Base-by-base conservation (phyloP, 2,329 filamentous ascomycete species). In the Aspergillus tamarii region DNA sequence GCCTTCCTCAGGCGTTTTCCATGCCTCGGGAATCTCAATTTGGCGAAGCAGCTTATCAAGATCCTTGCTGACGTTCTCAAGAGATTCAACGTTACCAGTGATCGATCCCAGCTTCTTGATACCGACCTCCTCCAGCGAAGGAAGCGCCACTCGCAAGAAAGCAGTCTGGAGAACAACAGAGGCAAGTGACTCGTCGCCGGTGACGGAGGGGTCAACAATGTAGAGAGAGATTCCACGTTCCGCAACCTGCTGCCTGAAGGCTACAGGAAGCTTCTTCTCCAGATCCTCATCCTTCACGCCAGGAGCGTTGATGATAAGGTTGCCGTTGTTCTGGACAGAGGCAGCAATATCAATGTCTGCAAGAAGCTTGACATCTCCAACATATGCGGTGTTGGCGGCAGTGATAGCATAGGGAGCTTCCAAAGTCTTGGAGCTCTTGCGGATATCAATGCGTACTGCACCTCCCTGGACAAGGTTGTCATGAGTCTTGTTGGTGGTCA, bases 201-300 rank as follows among this genome's bases (percentile, higher is more conserved):
- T 89, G 57, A 84, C 84, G 1, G 89, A 83, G 7, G 90, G 84
- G 75, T 99, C 93, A 16, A 98, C 78, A 39, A 96, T 81, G 70
- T 89, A 91, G 41, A 99, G 84, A 66, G 89, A 82, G 39, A 94
- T 82, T 39, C 85, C 84, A 78, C 91, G 92, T 72, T 88, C 84
- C 60, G 88, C 87, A 57, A 97, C 80, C 16, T 85, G 83, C 78
- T 91, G 92, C 74, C 91, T 89, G 67, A 95, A 87, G 54, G 83
- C 77, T 43, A 85, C 83, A 2, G 92, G 87, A 7, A 99, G 83
- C 71, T 91, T 86, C 86, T 96, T 96, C 82, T 98, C 94, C 8
- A 94, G 77, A 41, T 97, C 93, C 52, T 96, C 94, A 58, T 93
- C 88, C 81, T 96, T 97, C 77, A 92, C 88, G 69, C 88, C 89